phyloP scores from a whole-genome alignment of 1,284 basidiomycete species.

The Boletus albobrunnescens region DNA sequence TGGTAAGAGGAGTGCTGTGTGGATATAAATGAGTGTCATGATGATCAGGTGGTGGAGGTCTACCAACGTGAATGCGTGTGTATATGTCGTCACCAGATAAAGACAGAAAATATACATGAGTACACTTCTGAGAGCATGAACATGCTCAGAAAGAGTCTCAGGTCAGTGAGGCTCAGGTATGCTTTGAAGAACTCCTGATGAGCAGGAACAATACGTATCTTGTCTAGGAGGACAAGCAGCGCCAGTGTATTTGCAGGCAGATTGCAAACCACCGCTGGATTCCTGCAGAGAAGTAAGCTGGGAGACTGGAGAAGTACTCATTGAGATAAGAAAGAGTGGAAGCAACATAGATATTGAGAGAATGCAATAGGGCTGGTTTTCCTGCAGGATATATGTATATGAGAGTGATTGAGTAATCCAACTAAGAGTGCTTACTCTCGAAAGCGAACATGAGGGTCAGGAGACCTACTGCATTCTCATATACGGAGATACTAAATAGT shows the following conservation, averaged over 20 bases:
- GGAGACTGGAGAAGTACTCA: constrained; percentile 58
- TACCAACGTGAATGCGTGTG: constrained; percentile 33
- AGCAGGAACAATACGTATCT: constrained; percentile 79
- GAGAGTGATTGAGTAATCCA: background rate
- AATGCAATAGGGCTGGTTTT: constrained; percentile 58
- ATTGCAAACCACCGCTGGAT: constrained; percentile 38
- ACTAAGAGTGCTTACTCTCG: constrained; percentile 44
- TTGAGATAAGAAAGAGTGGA: constrained; percentile 61
- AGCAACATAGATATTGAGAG: constrained; percentile 66
- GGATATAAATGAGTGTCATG: constrained; percentile 78
- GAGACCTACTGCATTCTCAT: constrained; percentile 74
- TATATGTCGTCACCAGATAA: too few relatives aligned
- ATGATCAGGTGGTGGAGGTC: constrained; percentile 88
- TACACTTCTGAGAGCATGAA: constrained; percentile 78
- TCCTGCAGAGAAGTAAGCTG: constrained; percentile 58
- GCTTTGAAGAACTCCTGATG: constrained; percentile 86
- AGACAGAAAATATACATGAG: constrained; percentile 67
- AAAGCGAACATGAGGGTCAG: constrained; percentile 71
- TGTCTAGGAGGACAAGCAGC: constrained; percentile 47
- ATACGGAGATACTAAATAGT: constrained; percentile 71
- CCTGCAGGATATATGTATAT: constrained; percentile 47
- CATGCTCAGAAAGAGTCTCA: constrained; percentile 81
- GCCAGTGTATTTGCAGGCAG: constrained; percentile 40
- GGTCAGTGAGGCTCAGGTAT: constrained; percentile 88
- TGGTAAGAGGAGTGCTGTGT: constrained; percentile 83